Evolutionary conservation across 2,329 filamentous ascomycete genomes (phyloP).

Genomic region (Leptographium flavum): DNA sequence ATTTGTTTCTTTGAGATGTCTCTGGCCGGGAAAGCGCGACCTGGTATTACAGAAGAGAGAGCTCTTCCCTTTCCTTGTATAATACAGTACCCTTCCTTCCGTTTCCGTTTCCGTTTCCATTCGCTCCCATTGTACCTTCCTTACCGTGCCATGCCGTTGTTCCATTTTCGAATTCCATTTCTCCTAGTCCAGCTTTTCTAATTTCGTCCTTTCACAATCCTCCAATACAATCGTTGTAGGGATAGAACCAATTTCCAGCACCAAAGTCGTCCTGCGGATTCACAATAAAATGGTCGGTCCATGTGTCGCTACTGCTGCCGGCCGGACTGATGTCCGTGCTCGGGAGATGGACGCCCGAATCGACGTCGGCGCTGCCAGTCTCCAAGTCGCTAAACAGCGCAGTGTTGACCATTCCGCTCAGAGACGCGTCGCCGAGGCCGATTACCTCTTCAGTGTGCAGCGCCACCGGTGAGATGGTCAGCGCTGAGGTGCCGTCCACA

Average conservation of each 20-base stretch:
- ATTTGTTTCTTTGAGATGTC: no score
- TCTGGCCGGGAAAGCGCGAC: no score
- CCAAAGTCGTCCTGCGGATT: constrained; percentile 7
- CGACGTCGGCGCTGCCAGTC: background rate
- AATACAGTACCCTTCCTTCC: no score
- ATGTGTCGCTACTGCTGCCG: background rate
- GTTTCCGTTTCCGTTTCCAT: no score
- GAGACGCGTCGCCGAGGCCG: background rate
- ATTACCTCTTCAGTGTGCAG: constrained; percentile 1
- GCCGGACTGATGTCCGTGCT: constrained; percentile 1
- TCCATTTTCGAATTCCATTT: background rate
- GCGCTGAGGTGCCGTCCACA: background rate
- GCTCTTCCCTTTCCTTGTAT: background rate
- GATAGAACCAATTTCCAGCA: constrained; percentile 9
- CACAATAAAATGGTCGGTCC: constrained; percentile 7
- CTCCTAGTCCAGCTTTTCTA: background rate
- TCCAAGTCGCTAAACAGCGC: background rate
- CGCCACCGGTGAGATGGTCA: background rate
- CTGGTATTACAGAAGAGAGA: background rate
- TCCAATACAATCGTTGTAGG: constrained; percentile 8
- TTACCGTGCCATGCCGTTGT: no score
- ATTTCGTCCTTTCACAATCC: background rate
- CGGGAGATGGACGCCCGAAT: constrained; percentile 5
- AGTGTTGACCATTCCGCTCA: background rate
- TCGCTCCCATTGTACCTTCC: no score